phyloP scores from a whole-genome alignment of 2,329 filamentous ascomycete species.

The Harringtonia aguacate region DNA sequence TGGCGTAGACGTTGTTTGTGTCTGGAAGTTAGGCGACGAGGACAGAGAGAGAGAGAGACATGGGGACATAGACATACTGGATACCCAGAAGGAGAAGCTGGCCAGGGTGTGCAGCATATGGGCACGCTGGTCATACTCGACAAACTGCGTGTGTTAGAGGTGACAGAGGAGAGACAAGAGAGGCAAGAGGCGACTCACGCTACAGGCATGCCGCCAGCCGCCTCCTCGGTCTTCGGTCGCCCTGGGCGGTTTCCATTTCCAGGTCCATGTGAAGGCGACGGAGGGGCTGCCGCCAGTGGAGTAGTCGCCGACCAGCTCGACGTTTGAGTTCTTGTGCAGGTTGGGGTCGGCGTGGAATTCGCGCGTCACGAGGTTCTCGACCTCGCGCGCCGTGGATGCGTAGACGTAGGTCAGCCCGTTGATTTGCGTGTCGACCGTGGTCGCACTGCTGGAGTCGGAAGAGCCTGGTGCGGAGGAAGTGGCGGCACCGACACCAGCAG shows the following conservation, averaged over 20 bases:
- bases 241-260: conserved; percentile 94
- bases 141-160: conserved; percentile 51
- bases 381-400: conserved; percentile 72
- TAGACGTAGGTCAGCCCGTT: conserved; percentile 88
- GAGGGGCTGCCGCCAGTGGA: conserved; percentile 72
- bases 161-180: background rate
- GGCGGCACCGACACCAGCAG: conserved; percentile 9
- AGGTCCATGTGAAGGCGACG: conserved; percentile 87
- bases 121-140: conserved; percentile 91
- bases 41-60: conserved; percentile 7
- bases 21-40: conserved; percentile 21
- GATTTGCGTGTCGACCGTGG: conserved; percentile 60
- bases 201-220: conserved; percentile 94
- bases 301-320: conserved; percentile 89
- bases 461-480: conserved; percentile 12
- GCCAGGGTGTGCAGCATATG: conserved; percentile 82
- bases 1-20: conserved; percentile 29
- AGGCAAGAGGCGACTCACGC: conserved; percentile 39
- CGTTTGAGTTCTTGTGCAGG: conserved; percentile 92
- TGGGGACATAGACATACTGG: conserved; percentile 44
- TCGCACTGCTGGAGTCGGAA: conserved; percentile 36
- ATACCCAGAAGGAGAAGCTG: conserved; percentile 91
- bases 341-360: conserved; percentile 98
- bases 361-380: conserved; percentile 86
- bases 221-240: conserved; percentile 68